Conservation (phyloP, 2,329 filamentous ascomycete genomes). For the Aspergillus fumigatus region DNA sequence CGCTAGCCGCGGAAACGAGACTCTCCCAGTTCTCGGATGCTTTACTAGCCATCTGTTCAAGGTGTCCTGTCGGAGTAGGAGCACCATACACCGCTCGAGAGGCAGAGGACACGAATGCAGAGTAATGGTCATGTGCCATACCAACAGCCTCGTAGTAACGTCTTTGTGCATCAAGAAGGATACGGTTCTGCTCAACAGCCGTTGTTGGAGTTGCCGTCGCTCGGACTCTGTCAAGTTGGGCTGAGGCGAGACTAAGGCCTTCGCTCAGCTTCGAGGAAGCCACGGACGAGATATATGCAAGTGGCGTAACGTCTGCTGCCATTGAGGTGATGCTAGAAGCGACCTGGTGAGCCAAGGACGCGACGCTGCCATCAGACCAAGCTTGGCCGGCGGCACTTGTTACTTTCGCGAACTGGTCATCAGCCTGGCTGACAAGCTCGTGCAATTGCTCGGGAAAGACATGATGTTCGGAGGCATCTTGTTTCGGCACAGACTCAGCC, state of each 20-base stretch:
- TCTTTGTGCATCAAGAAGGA: constrained; percentile 58
- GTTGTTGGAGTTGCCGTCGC: constrained; percentile 61
- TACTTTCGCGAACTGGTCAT: constrained; percentile 50
- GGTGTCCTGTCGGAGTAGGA: constrained; percentile 43
- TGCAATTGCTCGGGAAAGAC: constrained; percentile 51
- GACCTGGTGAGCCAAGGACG: constrained; percentile 52
- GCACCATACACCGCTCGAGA: constrained; percentile 65
- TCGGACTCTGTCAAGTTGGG: constrained; percentile 66
- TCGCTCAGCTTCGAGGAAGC: constrained; percentile 67
- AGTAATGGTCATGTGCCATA: constrained; percentile 72
- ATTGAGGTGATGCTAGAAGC: constrained; percentile 49
- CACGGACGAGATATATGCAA: constrained; percentile 60
- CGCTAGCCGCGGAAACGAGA: constrained; percentile 61
- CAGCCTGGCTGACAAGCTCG: constrained; percentile 48
- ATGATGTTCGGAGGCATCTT: constrained; percentile 48
- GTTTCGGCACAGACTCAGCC: constrained; percentile 35
- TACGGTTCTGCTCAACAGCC: constrained; percentile 51
- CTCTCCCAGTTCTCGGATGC: constrained; percentile 61
- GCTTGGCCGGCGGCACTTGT: constrained; percentile 56
- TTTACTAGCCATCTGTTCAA: constrained; percentile 49
- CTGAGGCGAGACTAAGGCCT: constrained; percentile 65
- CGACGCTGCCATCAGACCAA: constrained; percentile 45
- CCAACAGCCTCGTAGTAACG: constrained; percentile 76
- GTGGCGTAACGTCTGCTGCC: constrained; percentile 39
- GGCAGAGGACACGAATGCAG: constrained; percentile 67